Base-by-base conservation (phyloP, 2,329 filamentous ascomycete genomes). In the Ophiostoma perfectum region DNA sequence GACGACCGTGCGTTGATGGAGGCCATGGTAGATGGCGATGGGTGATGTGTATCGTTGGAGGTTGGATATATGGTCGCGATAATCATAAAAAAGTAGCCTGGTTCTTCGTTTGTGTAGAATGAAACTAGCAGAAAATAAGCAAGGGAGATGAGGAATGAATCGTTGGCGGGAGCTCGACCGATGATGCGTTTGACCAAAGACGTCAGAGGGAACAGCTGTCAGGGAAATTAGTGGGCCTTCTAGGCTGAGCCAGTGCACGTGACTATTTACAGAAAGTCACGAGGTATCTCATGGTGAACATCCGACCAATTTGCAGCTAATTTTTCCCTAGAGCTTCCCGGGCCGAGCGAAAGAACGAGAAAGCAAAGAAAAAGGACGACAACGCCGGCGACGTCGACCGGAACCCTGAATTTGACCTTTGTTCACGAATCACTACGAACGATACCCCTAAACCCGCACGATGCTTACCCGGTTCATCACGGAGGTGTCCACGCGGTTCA, bases 381-480 rank as follows among this genome's bases (percentile, higher is more conserved):
- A 27, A 27, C 4, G 45, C 45, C 45, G 2, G 45, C 45, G 45
- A 49, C 45, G 45, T 49, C 14, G 45, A 49, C 45, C 49, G 27
- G 27, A 27, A 27, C 27, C 27, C 27, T 2, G 27, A 27, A 27
- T 27, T 27, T 27, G 27, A 27, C 1, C 1, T 27, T 27, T 27
- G 27, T 27, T 27, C 27, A 27, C 27, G 27, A 27, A 27, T 27
- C 27, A 27, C 27, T 27, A 27, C 27, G 27, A 27, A 27, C 27
- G 27, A 27, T 27, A 27, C 27, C 27, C 27, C 27, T 27, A 27
- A 27, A 12, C 12, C 45, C 5, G 42, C 76, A 82, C 78, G 66
- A 95, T 95, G 92, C 91, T 95, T 71, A 94, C 91, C 70, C 88
- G 89, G 77, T 95, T 92, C 82, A 86, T 96, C 78, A 94, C 93